These are phyloP conservation scores for Trametes cubensis DNA, from an alignment of 768 basidiomycete species.

Conservation along the genomic window DNA sequence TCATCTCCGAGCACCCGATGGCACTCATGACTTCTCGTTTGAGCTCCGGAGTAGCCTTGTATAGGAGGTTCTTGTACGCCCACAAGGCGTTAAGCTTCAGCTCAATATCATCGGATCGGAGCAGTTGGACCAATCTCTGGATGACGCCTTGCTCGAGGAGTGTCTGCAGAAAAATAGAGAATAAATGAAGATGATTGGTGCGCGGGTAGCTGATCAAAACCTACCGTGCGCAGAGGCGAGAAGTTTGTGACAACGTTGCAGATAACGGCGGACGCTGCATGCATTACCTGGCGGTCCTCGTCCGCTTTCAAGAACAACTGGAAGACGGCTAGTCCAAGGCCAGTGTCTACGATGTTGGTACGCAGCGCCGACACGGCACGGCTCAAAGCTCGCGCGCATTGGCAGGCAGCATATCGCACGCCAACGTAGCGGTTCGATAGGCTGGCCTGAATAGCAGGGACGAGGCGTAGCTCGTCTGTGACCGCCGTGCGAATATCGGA, in stretches of 20 bases:
- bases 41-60: conserved; percentile 58
- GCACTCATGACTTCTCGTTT: conserved; percentile 69
- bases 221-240: conserved; percentile 73
- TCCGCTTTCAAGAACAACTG: conserved; percentile 54
- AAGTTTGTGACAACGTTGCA: conserved; percentile 89
- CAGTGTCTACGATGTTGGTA: conserved; percentile 84
- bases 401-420: conserved; percentile 85
- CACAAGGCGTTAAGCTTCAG: conserved; percentile 77
- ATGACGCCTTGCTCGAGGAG: conserved; percentile 72
- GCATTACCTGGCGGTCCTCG: conserved; percentile 71
- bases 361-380: conserved; percentile 79
- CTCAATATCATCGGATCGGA: conserved; percentile 53
- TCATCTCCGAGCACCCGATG: conserved; percentile 66
- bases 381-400: conserved; percentile 78
- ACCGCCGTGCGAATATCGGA: conserved; percentile 73
- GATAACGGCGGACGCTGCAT: conserved; percentile 71
- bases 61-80: conserved; percentile 84
- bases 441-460: conserved; percentile 55
- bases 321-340: conserved; percentile 73
- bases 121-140: conserved; percentile 60
- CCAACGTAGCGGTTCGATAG: conserved; percentile 67
- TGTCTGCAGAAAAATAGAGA: conserved; percentile 41
- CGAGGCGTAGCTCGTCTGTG: conserved; percentile 58
- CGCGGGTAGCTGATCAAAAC: conserved; percentile 30
- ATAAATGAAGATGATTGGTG: too few species aligned